Evolutionary conservation across 2,329 filamentous ascomycete species (phyloP).

Genomic region (Coniochaeta ligniaria): DNA sequence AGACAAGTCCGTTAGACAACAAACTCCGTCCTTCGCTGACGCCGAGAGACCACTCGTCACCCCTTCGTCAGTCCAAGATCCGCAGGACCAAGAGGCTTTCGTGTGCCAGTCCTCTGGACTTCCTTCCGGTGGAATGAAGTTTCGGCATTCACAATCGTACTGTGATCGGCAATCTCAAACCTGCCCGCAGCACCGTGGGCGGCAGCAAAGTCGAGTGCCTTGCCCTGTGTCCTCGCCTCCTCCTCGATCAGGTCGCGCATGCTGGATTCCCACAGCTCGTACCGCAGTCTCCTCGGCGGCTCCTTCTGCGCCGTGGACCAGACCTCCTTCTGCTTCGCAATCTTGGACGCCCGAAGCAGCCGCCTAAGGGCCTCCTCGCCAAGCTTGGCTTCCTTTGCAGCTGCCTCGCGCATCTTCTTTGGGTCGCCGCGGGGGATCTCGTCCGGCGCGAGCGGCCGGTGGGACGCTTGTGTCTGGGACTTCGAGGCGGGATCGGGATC

Average conservation of each 20-base stretch:
- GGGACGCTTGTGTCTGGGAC: constrained; percentile 2
- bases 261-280: constrained; percentile 53
- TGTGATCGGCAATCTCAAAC: constrained; percentile 52
- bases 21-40: not conserved
- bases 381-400: constrained; percentile 51
- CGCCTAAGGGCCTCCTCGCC: constrained; percentile 54
- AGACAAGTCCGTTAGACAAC: not conserved
- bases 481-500: constrained; percentile 3
- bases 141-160: constrained; percentile 57
- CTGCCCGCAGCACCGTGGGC: constrained; percentile 25
- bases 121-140: constrained; percentile 45
- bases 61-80: constrained; percentile 9
- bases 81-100: constrained; percentile 20
- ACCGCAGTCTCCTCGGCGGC: constrained; percentile 43
- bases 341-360: constrained; percentile 54
- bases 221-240: constrained; percentile 10
- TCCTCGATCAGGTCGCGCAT: constrained; percentile 49
- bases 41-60: not conserved
- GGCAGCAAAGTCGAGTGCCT: constrained; percentile 18
- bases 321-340: constrained; percentile 58
- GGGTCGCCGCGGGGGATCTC: constrained; percentile 40
- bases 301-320: constrained; percentile 48
- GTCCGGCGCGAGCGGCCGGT: constrained; percentile 21
- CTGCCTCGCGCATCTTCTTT: constrained; percentile 52
- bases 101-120: constrained; percentile 38